phyloP scores from a whole-genome alignment of 768 basidiomycete genomes.

The Hericium alpestre region DNA sequence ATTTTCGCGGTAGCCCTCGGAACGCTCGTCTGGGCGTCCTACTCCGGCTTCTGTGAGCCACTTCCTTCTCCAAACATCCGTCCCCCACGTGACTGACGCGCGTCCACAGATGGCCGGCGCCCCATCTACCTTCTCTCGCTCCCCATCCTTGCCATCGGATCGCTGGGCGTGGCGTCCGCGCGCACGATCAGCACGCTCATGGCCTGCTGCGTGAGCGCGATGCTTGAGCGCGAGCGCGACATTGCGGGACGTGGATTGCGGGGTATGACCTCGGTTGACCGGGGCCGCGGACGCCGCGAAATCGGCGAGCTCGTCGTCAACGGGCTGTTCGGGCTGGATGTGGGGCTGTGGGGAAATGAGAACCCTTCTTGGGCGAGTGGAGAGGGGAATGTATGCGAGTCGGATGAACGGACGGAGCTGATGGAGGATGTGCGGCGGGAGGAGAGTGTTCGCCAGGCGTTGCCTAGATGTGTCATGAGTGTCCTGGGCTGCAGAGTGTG shows the following conservation, averaged over 20 bases:
- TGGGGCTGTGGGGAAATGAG: not conserved
- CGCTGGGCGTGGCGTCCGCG: constrained; percentile 47
- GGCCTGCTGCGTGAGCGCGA: constrained; percentile 23
- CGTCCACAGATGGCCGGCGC: constrained; percentile 48
- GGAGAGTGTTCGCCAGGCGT: constrained; percentile 14
- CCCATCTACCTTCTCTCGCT: constrained; percentile 47
- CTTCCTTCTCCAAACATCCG: not conserved
- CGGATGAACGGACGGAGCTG: constrained; percentile 5
- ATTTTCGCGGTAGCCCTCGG: constrained; percentile 3
- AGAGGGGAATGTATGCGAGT: not conserved
- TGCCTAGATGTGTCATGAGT: constrained; percentile 10
- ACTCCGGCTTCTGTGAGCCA: constrained; percentile 1
- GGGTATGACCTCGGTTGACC: constrained; percentile 5
- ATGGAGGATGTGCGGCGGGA: constrained; percentile 1
- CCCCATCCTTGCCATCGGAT: constrained; percentile 48
- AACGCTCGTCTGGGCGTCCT: constrained; percentile 7
- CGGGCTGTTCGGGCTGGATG: not conserved
- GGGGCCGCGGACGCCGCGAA: constrained; percentile 1
- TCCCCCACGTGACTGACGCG: not conserved
- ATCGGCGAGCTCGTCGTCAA: not conserved
- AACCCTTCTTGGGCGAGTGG: not conserved
- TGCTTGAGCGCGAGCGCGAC: constrained; percentile 1
- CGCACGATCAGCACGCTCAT: constrained; percentile 36
- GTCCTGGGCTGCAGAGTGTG: constrained; percentile 23
- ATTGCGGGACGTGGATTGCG: not conserved